Evolutionary conservation across 2,329 filamentous ascomycete genomes (phyloP), one percentile per base, ranked within the genome.

Genomic region (Penicillium fuscoglaucum): DNA sequence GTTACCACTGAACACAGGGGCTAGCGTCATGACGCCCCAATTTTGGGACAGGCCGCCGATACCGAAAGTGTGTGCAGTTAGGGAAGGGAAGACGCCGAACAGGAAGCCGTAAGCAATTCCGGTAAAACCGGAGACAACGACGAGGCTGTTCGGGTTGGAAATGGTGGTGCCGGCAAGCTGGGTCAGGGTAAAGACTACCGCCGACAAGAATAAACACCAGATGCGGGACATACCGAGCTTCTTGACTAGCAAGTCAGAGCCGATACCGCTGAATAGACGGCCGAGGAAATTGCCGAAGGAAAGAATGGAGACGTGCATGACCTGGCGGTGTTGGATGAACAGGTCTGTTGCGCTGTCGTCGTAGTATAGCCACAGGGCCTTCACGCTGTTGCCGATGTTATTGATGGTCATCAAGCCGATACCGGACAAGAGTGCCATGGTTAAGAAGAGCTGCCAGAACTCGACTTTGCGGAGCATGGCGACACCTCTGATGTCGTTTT

Each of bases 361-460:
- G 71, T 89, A 96, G 69, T 91, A 85, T 61, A 86, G 88, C 95
- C 95, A 98, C 1, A 99, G 82, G 3, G 92, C 91, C 71, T 91
- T 90, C 58, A 82, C 88, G 67, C 93, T 87, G 71, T 96, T 96
- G 44, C 95, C 95, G 70, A 98, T 96, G 68, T 99, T 99, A 79
- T 99, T 99, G 78, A 99, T 99, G 0, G 93, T 98, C 95, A 99
- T 99, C 64, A 99, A 79, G 12, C 95, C 95, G 67, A 97, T 90
- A 52, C 95, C 95, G 6, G 92, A 91, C 61, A 98, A 80, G n/a
- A 97, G 84, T 40, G 88, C 92, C 84, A 99, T 90, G 65, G 96
- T 87, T 57, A 84, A 76, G 74, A 96, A 98, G 29, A 96, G 78
- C 70, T 96, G 90, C 92, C 93, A 98, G 75, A 98, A 99, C 64